These are phyloP conservation scores for Amyloporia xantha DNA, from an alignment of 768 basidiomycete species.

Conservation along the genomic window DNA sequence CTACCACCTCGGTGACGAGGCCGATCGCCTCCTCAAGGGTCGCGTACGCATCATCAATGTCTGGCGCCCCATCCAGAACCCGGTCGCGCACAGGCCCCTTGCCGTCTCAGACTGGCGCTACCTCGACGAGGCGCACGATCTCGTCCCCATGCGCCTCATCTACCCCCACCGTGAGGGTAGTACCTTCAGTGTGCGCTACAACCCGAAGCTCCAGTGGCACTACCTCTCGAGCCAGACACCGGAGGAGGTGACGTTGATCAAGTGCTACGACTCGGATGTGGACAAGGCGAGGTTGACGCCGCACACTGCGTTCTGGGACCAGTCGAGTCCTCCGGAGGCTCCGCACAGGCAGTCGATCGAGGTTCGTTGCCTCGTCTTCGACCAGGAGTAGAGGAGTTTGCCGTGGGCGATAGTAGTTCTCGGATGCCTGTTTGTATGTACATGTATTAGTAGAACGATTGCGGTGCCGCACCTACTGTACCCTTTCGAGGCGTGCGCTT, in stretches of 20 bases:
- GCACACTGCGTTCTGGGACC: constrained; percentile 36
- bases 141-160: constrained; percentile 31
- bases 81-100: constrained; percentile 35
- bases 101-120: constrained; percentile 35
- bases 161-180: constrained; percentile 30
- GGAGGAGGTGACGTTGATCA: constrained; percentile 37
- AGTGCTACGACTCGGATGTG: constrained; percentile 38
- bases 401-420: no score
- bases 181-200: constrained; percentile 30
- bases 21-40: constrained; percentile 33
- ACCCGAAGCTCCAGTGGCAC: constrained; percentile 32
- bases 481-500: no score
- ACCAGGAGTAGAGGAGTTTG: constrained; percentile 22
- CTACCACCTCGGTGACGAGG: constrained; percentile 33
- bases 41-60: constrained; percentile 41
- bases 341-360: constrained; percentile 39
- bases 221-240: constrained; percentile 33
- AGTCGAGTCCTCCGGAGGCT: constrained; percentile 26
- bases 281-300: constrained; percentile 36
- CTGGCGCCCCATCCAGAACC: constrained; percentile 38
- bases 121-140: constrained; percentile 30
- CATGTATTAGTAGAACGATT: no score
- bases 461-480: no score
- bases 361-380: constrained; percentile 36
- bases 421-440: no score